These are phyloP conservation scores for Penicillium turbatum DNA, from an alignment of 495 filamentous ascomycete species.

Conservation along the genomic window DNA sequence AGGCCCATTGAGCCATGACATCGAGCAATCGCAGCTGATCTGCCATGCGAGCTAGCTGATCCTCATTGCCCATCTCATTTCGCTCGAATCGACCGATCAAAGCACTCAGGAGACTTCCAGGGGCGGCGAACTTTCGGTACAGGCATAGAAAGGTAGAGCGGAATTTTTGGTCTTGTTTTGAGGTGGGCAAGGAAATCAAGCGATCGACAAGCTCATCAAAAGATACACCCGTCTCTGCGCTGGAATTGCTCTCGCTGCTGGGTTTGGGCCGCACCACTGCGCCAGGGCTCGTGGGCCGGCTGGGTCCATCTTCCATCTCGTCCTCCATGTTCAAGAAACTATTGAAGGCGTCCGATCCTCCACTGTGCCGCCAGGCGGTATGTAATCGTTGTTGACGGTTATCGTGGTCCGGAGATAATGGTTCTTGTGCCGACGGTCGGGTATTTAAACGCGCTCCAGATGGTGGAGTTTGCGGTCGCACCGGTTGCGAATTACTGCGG, in stretches of 20 bases:
- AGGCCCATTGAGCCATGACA: slow-evolving; percentile 83
- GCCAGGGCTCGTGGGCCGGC: slow-evolving; percentile 29
- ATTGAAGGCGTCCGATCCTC: slow-evolving; percentile 41
- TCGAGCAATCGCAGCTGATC: slow-evolving; percentile 79
- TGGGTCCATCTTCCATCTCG: slow-evolving; percentile 35
- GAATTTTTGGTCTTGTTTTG: slow-evolving; percentile 83
- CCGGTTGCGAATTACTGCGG: slow-evolving; percentile 43
- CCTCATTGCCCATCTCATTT: slow-evolving; percentile 55
- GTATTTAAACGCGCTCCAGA: slow-evolving; percentile 34
- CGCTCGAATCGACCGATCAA: slow-evolving; percentile 71
- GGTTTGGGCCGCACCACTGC: slow-evolving; percentile 31
- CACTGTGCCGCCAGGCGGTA: slow-evolving; percentile 41
- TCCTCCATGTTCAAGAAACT: slow-evolving; percentile 48
- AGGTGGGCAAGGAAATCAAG: slow-evolving; percentile 73
- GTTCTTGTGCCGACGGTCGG: slow-evolving; percentile 29
- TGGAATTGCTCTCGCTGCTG: slow-evolving; percentile 33
- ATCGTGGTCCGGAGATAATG: slow-evolving; percentile 30
- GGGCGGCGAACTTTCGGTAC: slow-evolving; percentile 92
- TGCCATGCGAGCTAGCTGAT: slow-evolving; percentile 63
- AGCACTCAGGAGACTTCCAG: slow-evolving; percentile 65
- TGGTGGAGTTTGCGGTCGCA: slow-evolving; percentile 44
- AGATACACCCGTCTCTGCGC: slow-evolving; percentile 53
- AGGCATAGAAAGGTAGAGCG: slow-evolving; percentile 80
- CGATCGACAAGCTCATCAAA: slow-evolving; percentile 91
- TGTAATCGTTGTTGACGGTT: slow-evolving; percentile 34